A percentile compares a stretch with the other conserved stretches of the same genome.
phyloP scores from a whole-genome alignment of 371 early-diverging fungal genomes.

The Rhizopus arrhizus region DNA sequence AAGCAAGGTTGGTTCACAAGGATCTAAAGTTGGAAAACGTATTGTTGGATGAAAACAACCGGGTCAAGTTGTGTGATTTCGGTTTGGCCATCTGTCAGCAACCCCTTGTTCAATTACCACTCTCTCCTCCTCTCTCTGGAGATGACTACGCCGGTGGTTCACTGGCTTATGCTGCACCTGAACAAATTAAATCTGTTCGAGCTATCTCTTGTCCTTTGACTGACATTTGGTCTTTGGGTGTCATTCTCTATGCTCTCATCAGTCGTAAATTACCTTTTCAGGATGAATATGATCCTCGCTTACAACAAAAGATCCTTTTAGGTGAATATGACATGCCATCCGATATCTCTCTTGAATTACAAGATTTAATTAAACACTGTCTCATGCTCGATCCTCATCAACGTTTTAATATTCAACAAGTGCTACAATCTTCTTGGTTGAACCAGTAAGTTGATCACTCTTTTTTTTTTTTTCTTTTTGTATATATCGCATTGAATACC shows the following conservation, averaged over 20 bases:
- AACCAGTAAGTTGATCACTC: background rate
- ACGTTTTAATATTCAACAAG: conserved; percentile 22
- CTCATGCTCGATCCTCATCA: conserved; percentile 21
- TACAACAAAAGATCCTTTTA: conserved; percentile 64
- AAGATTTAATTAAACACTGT: conserved; percentile 22
- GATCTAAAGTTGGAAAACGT: conserved; percentile 94
- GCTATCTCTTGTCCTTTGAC: conserved; percentile 52
- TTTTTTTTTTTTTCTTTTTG: conserved; percentile 3
- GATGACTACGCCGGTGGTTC: conserved; percentile 57
- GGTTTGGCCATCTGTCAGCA: conserved; percentile 69
- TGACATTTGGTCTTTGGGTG: conserved; percentile 85
- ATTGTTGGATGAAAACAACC: conserved; percentile 48
- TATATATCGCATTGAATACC: background rate
- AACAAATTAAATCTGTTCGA: conserved; percentile 55
- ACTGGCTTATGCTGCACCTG: conserved; percentile 76
- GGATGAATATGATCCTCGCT: conserved; percentile 71
- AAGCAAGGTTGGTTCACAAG: conserved; percentile 74
- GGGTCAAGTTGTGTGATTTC: conserved; percentile 84
- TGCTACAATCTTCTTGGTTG: conserved; percentile 28
- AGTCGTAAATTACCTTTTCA: conserved; percentile 71
- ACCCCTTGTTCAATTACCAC: conserved; percentile 20
- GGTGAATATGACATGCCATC: conserved; percentile 48
- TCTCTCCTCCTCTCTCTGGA: conserved; percentile 10
- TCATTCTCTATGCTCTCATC: conserved; percentile 72
- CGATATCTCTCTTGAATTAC: conserved; percentile 16